phyloP scores from a whole-genome alignment of 2,329 filamentous ascomycete genomes.

The Aspergillus sp. region DNA sequence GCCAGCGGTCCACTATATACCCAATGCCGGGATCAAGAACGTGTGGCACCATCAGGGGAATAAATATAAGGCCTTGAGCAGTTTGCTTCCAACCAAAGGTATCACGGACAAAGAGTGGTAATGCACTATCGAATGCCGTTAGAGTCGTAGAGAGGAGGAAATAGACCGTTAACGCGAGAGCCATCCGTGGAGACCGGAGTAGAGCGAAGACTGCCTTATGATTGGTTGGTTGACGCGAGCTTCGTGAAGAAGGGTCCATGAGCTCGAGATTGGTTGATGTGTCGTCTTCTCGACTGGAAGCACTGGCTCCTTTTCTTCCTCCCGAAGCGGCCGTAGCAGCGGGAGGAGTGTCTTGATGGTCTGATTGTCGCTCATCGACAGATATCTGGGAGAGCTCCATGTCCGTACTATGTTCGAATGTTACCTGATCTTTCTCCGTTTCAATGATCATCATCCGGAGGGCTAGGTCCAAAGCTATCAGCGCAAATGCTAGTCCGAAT shows the following conservation, averaged over 20 bases:
- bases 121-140: neutral
- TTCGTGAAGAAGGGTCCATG: too few species aligned
- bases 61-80: conserved; percentile 1
- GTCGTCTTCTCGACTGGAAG: too few species aligned
- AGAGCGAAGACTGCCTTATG: too few species aligned
- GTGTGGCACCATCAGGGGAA: neutral
- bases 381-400: too few species aligned
- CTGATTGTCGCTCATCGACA: too few species aligned
- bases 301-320: too few species aligned
- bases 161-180: neutral
- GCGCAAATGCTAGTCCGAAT: neutral
- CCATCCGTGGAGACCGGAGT: too few species aligned
- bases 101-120: conserved; percentile 1
- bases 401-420: too few species aligned
- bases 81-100: neutral
- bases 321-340: too few species aligned
- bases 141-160: neutral
- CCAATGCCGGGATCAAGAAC: neutral
- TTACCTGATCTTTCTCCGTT: neutral
- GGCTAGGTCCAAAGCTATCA: neutral
- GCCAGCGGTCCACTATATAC: neutral
- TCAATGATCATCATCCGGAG: conserved; percentile 1
- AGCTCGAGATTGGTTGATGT: too few species aligned
- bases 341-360: too few species aligned
- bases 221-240: too few species aligned